These are phyloP conservation scores for Jaenimonas drosophilae DNA, from an alignment of 208 protist species.

Conservation along the genomic window DNA sequence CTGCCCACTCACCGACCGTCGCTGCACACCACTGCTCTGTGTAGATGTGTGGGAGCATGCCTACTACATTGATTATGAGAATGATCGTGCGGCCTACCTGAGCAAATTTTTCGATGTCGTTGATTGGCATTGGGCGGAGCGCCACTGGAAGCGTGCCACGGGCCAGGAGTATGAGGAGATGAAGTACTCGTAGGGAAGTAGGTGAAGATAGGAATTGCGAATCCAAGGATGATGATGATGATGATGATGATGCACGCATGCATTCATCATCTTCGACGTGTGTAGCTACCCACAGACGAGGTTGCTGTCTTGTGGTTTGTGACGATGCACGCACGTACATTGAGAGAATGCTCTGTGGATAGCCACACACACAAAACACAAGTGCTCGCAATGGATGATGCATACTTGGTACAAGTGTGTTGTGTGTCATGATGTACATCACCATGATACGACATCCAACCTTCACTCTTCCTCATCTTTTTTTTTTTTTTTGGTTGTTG, in stretches of 20 bases:
- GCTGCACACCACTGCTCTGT: slow-evolving; percentile 67
- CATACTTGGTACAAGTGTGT: too few relatives aligned
- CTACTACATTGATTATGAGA: slow-evolving; percentile 94
- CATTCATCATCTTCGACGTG: too few relatives aligned
- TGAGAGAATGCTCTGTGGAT: too few relatives aligned
- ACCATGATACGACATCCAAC: not conserved
- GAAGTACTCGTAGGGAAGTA: slow-evolving; percentile 74
- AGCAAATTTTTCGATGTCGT: slow-evolving; percentile 88
- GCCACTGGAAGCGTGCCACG: slow-evolving; percentile 84
- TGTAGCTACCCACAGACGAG: too few relatives aligned
- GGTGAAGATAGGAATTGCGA: too few relatives aligned
- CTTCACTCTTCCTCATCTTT: not conserved
- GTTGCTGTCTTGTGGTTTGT: too few relatives aligned
- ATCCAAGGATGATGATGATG: too few relatives aligned
- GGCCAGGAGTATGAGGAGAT: slow-evolving; percentile 85
- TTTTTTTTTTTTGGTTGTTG: slow-evolving; percentile 5
- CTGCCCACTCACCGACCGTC: slow-evolving; percentile 52
- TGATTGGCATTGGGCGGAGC: slow-evolving; percentile 93
- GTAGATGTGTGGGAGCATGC: slow-evolving; percentile 93
- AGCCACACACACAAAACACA: too few relatives aligned
- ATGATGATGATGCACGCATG: too few relatives aligned
- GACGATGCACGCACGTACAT: too few relatives aligned
- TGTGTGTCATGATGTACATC: too few relatives aligned
- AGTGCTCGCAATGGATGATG: too few relatives aligned
- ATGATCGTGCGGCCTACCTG: slow-evolving; percentile 81